Evolutionary conservation across 2,329 filamentous ascomycete genomes (phyloP), one percentile per base, ranked within the genome.

Genomic region (Chrysosporium queenslandicum): DNA sequence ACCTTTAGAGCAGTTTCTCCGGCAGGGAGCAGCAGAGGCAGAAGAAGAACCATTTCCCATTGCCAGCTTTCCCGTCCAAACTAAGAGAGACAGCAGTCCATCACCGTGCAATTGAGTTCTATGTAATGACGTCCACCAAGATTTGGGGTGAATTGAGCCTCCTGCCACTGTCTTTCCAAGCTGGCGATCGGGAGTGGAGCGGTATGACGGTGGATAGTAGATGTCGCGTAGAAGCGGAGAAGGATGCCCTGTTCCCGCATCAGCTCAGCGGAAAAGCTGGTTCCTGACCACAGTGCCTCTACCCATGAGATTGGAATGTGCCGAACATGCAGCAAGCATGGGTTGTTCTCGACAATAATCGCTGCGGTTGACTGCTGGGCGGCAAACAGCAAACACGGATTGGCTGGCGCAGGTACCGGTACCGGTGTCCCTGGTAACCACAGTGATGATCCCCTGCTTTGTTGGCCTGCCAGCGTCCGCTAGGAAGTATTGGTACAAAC

Each of bases 401-500:
- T 48, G 30, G 45, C 30, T 18, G 34, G 29, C 18, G 27, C 4
- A 30, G 27, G 42, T 45, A 45, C 45, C 27, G 20, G 45, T 48
- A 48, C 45, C 29, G 45, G 45, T 48, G 27, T 2, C 45, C 45
- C 30, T 37, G 45, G 30, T 45, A 45, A 45, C 42, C 40, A 29
- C 23, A 27, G 20, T 12, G 27, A 32, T 12, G n/a, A 29, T 37
- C 20, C 30, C 29, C 23, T 21, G 45, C 29, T 48, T 37, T 48
- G 45, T 48, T 48, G 30, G 27, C 45, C 29, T 23, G 45, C 30
- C 45, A 48, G 43, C 11, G 43, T 20, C 27, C 25, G 43, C 30
- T 21, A 21, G 30, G 34, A 48, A 25, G 45, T 48, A 48, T 39
- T 29, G 34, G 45, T 48, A 48, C 45, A 43, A 43, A 43, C 40